Evolutionary conservation across 2,329 filamentous ascomycete species (phyloP), one percentile per base, ranked within the genome.

Genomic region (Aureobasidium lini): DNA sequence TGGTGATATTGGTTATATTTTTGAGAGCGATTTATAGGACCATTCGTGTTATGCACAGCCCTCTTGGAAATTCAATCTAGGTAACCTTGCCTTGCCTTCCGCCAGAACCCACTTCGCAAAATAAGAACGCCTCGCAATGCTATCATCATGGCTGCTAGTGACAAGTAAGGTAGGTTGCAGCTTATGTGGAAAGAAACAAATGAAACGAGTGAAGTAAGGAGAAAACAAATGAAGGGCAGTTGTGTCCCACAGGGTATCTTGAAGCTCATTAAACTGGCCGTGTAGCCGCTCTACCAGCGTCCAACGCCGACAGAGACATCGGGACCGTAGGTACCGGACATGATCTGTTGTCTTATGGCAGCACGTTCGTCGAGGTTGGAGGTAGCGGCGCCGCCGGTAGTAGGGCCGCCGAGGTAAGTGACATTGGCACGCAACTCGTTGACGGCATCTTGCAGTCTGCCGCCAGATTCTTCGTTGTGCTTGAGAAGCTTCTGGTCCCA

Each of bases 401-500:
- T 46, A 23, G 57, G 53, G 37, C 53, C 44, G 66, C 66, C 43
- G 18, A 68, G 66, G 37, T 54, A 70, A 65, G 47, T 78, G 76
- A 58, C 81, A 85, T 69, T 67, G 39, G 80, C 79, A 15, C 84
- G 81, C 73, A 97, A 83, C 68, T 91, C 88, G 57, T 86, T 83
- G 62, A 96, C 84, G 37, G 92, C 94, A 44, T 85, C 82, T 62
- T 86, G 84, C 73, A 99, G 81, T 68, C 89, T 88, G 29, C 90
- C 91, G 43, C 87, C 87, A 5, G 90, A 93, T 64, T 87, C 85
- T 65, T 94, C 85, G 70, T 97, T 93, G 76, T 99, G 94, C 69
- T 90, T 90, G 29, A 84, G 79, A 46, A 99, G 77, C 66, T 85
- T 89, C 72, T 94, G 86, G 68, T 97, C 93, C 94, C 94, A 99